Percentiles rank a stretch among this genome's conserved stretches.
phyloP scores from a whole-genome alignment of 1,284 basidiomycete genomes.

The Grifola frondosa region DNA sequence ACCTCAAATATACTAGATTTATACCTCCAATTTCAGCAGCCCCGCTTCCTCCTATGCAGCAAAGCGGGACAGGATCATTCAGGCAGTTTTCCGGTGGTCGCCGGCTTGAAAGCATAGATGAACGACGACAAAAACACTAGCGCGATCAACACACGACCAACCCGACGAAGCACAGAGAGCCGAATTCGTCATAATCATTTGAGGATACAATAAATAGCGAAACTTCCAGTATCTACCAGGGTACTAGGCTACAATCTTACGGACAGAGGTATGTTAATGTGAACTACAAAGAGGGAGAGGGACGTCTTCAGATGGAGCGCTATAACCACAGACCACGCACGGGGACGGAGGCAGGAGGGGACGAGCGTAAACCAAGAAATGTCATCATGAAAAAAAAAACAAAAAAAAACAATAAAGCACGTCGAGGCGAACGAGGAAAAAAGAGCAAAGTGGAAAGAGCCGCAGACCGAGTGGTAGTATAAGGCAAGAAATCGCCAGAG shows the following conservation, averaged over 20 bases:
- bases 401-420: background rate
- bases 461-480: conserved; percentile 8
- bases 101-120: too few species aligned
- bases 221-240: conserved; percentile 27
- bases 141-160: too few species aligned
- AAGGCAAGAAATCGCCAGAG: conserved; percentile 17
- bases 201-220: conserved; percentile 28
- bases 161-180: too few species aligned
- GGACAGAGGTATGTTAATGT: background rate
- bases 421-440: background rate
- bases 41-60: too few species aligned
- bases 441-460: conserved; percentile 12
- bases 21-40: too few species aligned
- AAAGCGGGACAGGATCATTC: too few species aligned
- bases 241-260: conserved; percentile 27
- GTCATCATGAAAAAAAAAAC: conserved; percentile 1
- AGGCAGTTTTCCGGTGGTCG: too few species aligned
- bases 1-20: too few species aligned
- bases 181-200: too few species aligned
- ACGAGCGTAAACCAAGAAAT: conserved; percentile 7
- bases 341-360: background rate
- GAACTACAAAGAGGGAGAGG: conserved; percentile 4
- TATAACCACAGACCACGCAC: conserved; percentile 1
- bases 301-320: conserved; percentile 4
- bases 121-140: too few species aligned